Percentiles rank a stretch among this genome's conserved stretches.
phyloP scores from a whole-genome alignment of 257 asterid species.

The Scutellaria barbata region DNA sequence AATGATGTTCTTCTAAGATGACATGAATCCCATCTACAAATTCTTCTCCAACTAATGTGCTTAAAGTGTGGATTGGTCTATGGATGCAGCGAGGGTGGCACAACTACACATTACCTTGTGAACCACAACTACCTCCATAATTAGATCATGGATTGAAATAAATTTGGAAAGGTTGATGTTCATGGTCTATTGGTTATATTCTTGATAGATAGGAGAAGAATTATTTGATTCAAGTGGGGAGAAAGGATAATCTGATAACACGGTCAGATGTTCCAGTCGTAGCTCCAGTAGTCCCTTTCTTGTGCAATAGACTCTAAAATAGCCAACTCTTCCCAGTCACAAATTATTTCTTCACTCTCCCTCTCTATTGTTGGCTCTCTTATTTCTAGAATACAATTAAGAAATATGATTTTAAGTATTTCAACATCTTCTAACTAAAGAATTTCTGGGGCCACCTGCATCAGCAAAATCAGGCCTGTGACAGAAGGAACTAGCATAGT shows the following conservation, averaged over 20 bases:
- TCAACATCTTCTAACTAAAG: not conserved
- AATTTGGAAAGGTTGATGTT: not conserved
- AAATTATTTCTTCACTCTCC: not conserved
- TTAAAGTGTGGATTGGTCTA: not conserved
- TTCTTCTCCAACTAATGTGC: not conserved
- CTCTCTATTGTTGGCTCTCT: not conserved
- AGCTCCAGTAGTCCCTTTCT: not conserved
- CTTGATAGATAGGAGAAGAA: slow-evolving; percentile 8
- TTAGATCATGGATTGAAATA: slow-evolving; percentile 1
- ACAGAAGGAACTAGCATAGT: not conserved
- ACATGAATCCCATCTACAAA: not conserved
- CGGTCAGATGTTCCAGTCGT: not conserved
- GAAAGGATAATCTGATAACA: not conserved
- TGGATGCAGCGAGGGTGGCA: not conserved
- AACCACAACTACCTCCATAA: not conserved
- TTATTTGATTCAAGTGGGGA: not conserved
- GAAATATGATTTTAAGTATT: not conserved
- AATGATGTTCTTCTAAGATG: not conserved
- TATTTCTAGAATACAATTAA: not conserved
- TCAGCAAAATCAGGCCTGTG: not conserved
- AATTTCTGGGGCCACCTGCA: not conserved
- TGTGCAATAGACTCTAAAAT: not conserved
- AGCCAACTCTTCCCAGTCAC: not conserved
- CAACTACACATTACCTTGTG: not conserved
- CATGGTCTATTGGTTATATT: not conserved